Base-by-base conservation (phyloP, 768 basidiomycete genomes). In the Lanmaoa rubissima region DNA sequence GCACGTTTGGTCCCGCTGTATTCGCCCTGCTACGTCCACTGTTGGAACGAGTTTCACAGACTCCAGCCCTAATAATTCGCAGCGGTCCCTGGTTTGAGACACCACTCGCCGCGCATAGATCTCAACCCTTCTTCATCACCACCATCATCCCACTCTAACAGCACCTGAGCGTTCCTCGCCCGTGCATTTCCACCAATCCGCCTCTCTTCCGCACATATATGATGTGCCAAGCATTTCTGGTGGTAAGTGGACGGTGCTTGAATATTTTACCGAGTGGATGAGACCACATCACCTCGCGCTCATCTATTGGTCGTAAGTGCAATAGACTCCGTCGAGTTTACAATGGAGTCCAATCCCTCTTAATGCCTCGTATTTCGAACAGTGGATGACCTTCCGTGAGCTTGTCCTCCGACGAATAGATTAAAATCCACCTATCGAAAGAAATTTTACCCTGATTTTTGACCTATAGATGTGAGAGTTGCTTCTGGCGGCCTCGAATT, bases 281-380 rank as follows among this genome's bases (percentile, higher is more conserved):
- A 35, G 21, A 32, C 57, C 44, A 42, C 43, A 42, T 48, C 19
- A 60, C 53, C 51, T 42, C 45, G 41, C 64, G 56, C 64, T 51
- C 45, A 59, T 44, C 31, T 19, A 39, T 36, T 35, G 41, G 39
- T 49, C 38, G 34, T 46, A 31, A 12, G 56, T 28, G 31, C 44
- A 59, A 44, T 51, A 36, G 24, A 32, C n/a, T 26, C 24, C 24
- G 34, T 59, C 14, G 43, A 44, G n/a, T 31, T 21, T 16, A 44
- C 44, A 42, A 51, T 57, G 54, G 36, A 40, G 35, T 26, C 38
- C 35, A 38, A n/a, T 17, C 21, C 36, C 38, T 31, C 42, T 31
- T 31, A 49, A 39, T 42, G 26, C 31, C 34, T 44, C 21, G 41
- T 16, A 34, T 28, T 19, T 35, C 52, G 34, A 51, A 50, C 26